Conservation (phyloP, 352 stramenopile species). For the Pythium pectinolyticum region DNA sequence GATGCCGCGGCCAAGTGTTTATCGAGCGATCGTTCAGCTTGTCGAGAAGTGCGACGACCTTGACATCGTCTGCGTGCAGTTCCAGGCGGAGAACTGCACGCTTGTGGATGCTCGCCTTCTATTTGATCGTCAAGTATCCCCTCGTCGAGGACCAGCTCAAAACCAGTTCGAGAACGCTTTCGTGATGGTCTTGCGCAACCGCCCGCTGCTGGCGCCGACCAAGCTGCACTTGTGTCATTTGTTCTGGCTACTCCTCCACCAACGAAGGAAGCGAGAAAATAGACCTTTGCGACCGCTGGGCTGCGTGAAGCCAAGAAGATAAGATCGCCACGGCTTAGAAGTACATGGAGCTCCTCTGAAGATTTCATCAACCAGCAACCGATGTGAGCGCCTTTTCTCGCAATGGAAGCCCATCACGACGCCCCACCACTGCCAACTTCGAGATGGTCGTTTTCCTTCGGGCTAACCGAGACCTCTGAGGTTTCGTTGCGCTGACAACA, state of each 20-base stretch:
- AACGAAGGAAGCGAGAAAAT: no score
- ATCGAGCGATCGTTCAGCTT: background rate
- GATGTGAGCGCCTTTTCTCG: background rate
- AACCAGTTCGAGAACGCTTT: background rate
- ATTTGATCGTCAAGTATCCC: background rate
- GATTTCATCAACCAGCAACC: background rate
- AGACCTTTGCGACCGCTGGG: background rate
- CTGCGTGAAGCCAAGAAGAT: background rate
- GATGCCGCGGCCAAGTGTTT: background rate
- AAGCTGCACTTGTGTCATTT: no score
- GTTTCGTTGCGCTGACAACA: background rate
- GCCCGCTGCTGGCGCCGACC: no score
- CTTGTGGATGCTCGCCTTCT: background rate
- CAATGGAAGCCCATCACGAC: background rate
- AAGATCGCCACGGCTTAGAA: no score
- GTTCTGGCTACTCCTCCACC: no score
- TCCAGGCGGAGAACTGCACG: background rate
- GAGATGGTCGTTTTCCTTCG: background rate
- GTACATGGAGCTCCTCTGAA: background rate
- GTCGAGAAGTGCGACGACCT: background rate
- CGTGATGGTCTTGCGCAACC: background rate
- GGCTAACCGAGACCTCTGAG: background rate
- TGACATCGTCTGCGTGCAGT: background rate
- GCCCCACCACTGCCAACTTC: background rate
- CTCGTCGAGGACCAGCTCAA: background rate